These are phyloP conservation scores for Nannochloris sp. DNA, from an alignment of 139 green algal species.

Conservation along the genomic window DNA sequence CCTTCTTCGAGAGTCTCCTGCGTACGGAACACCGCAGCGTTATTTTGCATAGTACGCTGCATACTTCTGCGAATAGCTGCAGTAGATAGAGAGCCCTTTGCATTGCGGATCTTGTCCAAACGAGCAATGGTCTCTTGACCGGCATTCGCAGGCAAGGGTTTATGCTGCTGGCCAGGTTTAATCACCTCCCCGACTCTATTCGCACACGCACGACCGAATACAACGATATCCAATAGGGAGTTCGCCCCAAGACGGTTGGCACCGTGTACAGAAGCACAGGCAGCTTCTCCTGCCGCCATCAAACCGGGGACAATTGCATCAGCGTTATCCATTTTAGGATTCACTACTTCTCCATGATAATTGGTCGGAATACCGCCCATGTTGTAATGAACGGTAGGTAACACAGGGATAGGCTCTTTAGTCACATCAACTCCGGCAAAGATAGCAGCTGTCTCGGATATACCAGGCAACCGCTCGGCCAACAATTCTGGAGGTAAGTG, in stretches of 20 bases:
- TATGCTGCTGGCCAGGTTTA: constrained; percentile 78
- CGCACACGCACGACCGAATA: constrained; percentile 95
- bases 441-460: constrained; percentile 96
- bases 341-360: constrained; percentile 71
- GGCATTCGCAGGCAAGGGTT: constrained; percentile 57
- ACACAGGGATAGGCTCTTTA: constrained; percentile 61
- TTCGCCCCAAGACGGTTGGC: constrained; percentile 99
- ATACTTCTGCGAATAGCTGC: constrained; percentile 73
- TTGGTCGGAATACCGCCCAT: constrained; percentile 99
- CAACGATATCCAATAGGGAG: constrained; percentile 97
- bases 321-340: constrained; percentile 45
- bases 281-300: constrained; percentile 89
- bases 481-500: constrained; percentile 95
- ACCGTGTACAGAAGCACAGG: constrained; percentile 90
- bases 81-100: constrained; percentile 67
- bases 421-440: constrained; percentile 80
- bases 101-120: constrained; percentile 83
- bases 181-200: constrained; percentile 56
- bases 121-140: constrained; percentile 70
- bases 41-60: constrained; percentile 87
- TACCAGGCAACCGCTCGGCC: constrained; percentile 93
- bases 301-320: constrained; percentile 88
- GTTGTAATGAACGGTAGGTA: constrained; percentile 99
- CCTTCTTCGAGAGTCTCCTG: constrained; percentile 83
- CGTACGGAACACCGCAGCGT: constrained; percentile 95